Base-by-base conservation (phyloP, 1,284 basidiomycete species). In the Trametes hirsuta region DNA sequence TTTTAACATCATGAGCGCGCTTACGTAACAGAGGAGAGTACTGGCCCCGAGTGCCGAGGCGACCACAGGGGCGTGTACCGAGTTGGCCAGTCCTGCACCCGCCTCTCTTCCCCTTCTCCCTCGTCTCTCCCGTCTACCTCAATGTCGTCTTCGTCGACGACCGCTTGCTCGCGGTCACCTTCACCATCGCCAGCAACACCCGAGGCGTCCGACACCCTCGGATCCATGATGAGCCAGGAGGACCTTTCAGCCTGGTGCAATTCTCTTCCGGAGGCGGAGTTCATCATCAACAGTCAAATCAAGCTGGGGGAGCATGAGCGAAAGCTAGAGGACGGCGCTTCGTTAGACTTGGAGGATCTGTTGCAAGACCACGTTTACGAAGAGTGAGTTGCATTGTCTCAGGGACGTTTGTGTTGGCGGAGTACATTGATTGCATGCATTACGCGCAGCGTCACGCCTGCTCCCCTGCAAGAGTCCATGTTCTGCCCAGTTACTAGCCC, bases 111-210 rank as follows among this genome's bases (percentile, higher is more conserved):
- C 12, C 47, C 40, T 22, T 52, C 53, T 34, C 36, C 51, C 40
- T 39, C 34, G 6, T 51, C 47, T 42, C 61, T 66, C 30, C 30
- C 5, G 30, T 30, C 5, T 30, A 30, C 21, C 71, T 48, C 55
- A 67, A 78, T 79, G 80, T 85, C 87, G 64, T 80, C 83, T 65
- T 83, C 84, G 67, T 81, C 84, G 14, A 75, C 81, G 53, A 78
- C 81, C 47, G 79, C 79, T n/a, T 76, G 73, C 57, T 74, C 81
- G 66, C 77, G 77, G 69, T 88, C 89, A 40, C 88, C 88, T 46
- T 90, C 88, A 5, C 81, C 87, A 3, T 87, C 88, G 0, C 89
- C 89, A 2, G 75, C 79, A 44, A 90, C 89, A 0, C 88, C 89
- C 59, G 86, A 87, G 55, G 76, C 84, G 0, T 82, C 82, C 10